These are phyloP conservation scores for Citrullus amarus DNA, from an alignment of 306 rosid genomes.

Conservation along the genomic window DNA sequence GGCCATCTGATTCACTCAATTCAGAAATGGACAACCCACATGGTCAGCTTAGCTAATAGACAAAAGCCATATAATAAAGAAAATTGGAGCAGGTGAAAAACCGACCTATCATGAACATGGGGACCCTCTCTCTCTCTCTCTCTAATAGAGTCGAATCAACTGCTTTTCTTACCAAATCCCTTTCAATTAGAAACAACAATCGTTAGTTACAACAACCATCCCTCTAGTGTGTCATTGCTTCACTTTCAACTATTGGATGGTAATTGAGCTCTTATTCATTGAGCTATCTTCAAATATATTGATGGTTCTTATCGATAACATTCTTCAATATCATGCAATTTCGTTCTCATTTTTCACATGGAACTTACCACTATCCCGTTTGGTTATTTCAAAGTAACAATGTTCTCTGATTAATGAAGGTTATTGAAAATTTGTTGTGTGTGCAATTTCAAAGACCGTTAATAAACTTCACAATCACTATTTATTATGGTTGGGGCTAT, in stretches of 20 bases:
- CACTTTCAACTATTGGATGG: neutral
- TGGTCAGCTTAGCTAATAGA: neutral
- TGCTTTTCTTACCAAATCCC: neutral
- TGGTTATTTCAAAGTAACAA: too few species aligned
- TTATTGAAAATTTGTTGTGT: too few species aligned
- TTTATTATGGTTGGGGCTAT: too few species aligned
- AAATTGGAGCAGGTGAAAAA: constrained; percentile 7
- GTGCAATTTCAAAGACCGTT: too few species aligned
- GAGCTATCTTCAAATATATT: too few species aligned
- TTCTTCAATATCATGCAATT: too few species aligned
- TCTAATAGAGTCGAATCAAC: neutral
- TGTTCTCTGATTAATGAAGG: too few species aligned
- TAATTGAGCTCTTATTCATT: too few species aligned
- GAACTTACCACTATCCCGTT: too few species aligned
- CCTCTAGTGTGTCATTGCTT: constrained; percentile 1
- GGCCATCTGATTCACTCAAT: neutral
- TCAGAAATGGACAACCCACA: constrained; percentile 8
- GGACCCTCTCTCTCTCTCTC: neutral
- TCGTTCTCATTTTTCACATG: too few species aligned
- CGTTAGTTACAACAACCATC: neutral
- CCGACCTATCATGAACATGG: neutral
- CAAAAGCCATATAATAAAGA: neutral
- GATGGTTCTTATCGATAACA: too few species aligned
- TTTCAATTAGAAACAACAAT: neutral
- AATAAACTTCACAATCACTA: too few species aligned